Conservation (phyloP, 139 green algal species). For the Trebouxia sp. region DNA sequence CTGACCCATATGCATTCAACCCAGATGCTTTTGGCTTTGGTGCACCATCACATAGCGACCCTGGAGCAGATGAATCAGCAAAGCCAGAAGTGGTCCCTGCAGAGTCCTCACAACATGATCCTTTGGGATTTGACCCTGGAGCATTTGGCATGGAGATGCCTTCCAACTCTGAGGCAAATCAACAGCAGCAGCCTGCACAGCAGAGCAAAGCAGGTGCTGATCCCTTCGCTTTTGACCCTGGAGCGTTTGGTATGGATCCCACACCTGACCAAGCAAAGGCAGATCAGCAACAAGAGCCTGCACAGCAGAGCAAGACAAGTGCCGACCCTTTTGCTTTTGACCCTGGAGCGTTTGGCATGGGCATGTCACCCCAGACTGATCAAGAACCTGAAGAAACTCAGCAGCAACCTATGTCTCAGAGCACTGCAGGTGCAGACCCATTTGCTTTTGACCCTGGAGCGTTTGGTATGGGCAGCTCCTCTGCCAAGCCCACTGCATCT, state of each 20-base stretch:
- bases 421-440: not conserved
- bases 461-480: slow-evolving; percentile 41
- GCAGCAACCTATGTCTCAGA: not conserved
- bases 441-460: slow-evolving; percentile 39
- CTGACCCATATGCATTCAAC: slow-evolving; percentile 31
- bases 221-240: slow-evolving; percentile 8
- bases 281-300: not conserved
- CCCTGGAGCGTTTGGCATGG: slow-evolving; percentile 45
- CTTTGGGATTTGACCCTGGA: too few relatives aligned
- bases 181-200: not conserved
- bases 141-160: too few relatives aligned
- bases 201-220: too few relatives aligned
- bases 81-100: slow-evolving; percentile 7
- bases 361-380: not conserved
- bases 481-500: not conserved
- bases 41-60: not conserved
- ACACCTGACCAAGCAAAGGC: not conserved
- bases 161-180: not conserved
- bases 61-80: not conserved
- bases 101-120: too few relatives aligned
- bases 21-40: slow-evolving; percentile 48
- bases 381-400: not conserved
- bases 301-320: not conserved
- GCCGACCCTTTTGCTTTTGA: slow-evolving; percentile 20
- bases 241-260: slow-evolving; percentile 44